Evolutionary conservation across 1,284 basidiomycete genomes (phyloP).

Genomic region (Pseudozyma sp.): DNA sequence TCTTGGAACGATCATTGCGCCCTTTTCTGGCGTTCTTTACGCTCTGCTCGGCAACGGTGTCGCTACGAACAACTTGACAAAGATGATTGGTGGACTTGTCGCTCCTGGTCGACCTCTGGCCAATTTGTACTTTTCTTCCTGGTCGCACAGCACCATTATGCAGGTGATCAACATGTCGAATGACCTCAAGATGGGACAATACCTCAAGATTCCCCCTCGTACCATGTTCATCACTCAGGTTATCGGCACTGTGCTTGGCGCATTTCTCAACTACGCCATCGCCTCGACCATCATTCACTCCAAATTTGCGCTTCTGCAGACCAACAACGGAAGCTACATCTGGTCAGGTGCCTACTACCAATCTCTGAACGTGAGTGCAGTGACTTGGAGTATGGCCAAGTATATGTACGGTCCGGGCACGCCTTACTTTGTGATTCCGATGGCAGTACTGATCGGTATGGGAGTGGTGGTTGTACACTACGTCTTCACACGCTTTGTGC

Average conservation of each 20-base stretch:
- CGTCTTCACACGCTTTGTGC: slow-evolving; percentile 12
- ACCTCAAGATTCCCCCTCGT: slow-evolving; percentile 56
- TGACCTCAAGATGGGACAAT: slow-evolving; percentile 57
- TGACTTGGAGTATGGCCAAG: slow-evolving; percentile 48
- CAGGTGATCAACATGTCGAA: slow-evolving; percentile 47
- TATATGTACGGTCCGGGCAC: slow-evolving; percentile 32
- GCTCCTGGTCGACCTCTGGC: slow-evolving; percentile 49
- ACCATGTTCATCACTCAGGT: slow-evolving; percentile 48
- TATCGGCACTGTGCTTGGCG: slow-evolving; percentile 42
- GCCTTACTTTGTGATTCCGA: slow-evolving; percentile 41
- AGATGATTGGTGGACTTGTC: slow-evolving; percentile 50
- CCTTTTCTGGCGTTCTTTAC: slow-evolving; percentile 45
- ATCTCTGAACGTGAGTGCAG: slow-evolving; percentile 30
- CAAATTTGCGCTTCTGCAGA: slow-evolving; percentile 45
- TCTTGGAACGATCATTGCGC: slow-evolving; percentile 39
- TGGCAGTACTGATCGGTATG: slow-evolving; percentile 36
- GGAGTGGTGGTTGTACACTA: slow-evolving; percentile 30
- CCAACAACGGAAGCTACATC: slow-evolving; percentile 37
- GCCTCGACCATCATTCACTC: slow-evolving; percentile 30
- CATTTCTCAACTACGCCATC: slow-evolving; percentile 49
- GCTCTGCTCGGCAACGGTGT: slow-evolving; percentile 39
- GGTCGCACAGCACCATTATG: slow-evolving; percentile 44
- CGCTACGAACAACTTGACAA: slow-evolving; percentile 44
- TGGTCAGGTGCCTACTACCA: slow-evolving; percentile 44
- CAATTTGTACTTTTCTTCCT: slow-evolving; percentile 52